Evolutionary conservation across 1,139 yeast species (phyloP).

Genomic region (Pichia sp.): DNA sequence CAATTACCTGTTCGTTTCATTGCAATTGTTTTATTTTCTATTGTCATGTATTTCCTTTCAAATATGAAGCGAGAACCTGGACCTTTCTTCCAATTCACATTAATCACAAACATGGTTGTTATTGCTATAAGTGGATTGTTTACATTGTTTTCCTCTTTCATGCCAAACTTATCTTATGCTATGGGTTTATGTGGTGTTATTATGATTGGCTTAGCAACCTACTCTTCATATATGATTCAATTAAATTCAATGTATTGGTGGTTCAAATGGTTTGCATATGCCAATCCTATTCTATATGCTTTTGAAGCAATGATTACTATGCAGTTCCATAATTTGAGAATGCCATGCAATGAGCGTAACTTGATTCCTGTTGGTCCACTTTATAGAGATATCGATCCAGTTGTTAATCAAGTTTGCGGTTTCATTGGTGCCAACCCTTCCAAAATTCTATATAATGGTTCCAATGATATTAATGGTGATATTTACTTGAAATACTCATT

Average conservation of each 20-base stretch:
- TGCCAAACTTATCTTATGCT: constrained; percentile 43
- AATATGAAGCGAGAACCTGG: constrained; percentile 38
- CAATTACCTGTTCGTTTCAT: constrained; percentile 34
- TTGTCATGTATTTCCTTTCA: constrained; percentile 36
- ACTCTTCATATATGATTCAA: constrained; percentile 53
- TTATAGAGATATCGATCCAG: constrained; percentile 31
- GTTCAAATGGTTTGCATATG: constrained; percentile 56
- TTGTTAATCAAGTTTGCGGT: constrained; percentile 42
- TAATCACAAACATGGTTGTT: constrained; percentile 37
- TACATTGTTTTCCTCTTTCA: constrained; percentile 41
- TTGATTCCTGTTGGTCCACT: constrained; percentile 46
- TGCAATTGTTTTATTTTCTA: constrained; percentile 31
- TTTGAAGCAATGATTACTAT: constrained; percentile 48
- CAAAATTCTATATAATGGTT: constrained; percentile 33
- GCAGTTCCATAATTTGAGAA: constrained; percentile 48
- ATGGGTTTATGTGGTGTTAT: constrained; percentile 44
- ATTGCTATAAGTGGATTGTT: constrained; percentile 38
- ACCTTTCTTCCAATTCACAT: constrained; percentile 35
- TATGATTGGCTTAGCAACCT: constrained; percentile 39
- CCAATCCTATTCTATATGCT: constrained; percentile 48
- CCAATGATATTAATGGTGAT: constrained; percentile 37
- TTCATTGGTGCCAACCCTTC: constrained; percentile 40
- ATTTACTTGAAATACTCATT: constrained; percentile 33
- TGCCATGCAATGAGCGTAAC: constrained; percentile 38
- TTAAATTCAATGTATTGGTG: constrained; percentile 54